Evolutionary conservation across 1,284 basidiomycete genomes (phyloP), one percentile per base, ranked within the genome.

Genomic region (Leccinum subspadiceum): DNA sequence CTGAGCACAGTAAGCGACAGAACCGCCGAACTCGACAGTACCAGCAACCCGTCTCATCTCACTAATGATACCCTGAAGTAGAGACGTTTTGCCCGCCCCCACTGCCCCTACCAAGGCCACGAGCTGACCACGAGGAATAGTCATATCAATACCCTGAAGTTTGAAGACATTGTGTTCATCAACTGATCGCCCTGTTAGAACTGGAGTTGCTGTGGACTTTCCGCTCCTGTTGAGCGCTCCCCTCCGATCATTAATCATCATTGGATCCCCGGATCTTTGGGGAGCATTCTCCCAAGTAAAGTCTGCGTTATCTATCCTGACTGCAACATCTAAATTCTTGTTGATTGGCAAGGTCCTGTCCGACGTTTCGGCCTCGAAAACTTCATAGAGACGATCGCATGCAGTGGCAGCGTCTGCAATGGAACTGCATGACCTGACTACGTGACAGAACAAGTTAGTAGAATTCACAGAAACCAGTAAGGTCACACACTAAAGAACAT

Each of bases 251-350:
- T 22, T n/a, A 4, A 50, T 62, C 55, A 67, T 71, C 60, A 75
- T 76, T 9, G 66, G 70, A 53, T 71, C 73, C 54, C 77, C 78
- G 5, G 66, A 64, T 54, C 22, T 84, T 77, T 48, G 84, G 78
- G 53, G 89, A 85, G 4, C 84, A 82, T 20, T 20, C 22, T 96
- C 94, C 94, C 94, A 96, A 0, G 85, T 85, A 72, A 96, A 96
- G 10, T 85, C 84, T 5, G 86, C 93, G 59, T 81, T 77, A 44
- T 83, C 76, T 53, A 92, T 82, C 57, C 81, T 78, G 60, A 96
- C 68, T 2, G 92, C 93, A 44, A 79, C 76, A 9, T 82, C 75
- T 31, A 90, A 74, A 57, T 83, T 75, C 17, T 80, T 73, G 56
- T 87, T 79, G 8, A 80, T 72, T 5, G 76, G 66, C 33, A 82